These are phyloP conservation scores for Gossypioides kirkii DNA, from an alignment of 345 rosid species.

Conservation along the genomic window DNA sequence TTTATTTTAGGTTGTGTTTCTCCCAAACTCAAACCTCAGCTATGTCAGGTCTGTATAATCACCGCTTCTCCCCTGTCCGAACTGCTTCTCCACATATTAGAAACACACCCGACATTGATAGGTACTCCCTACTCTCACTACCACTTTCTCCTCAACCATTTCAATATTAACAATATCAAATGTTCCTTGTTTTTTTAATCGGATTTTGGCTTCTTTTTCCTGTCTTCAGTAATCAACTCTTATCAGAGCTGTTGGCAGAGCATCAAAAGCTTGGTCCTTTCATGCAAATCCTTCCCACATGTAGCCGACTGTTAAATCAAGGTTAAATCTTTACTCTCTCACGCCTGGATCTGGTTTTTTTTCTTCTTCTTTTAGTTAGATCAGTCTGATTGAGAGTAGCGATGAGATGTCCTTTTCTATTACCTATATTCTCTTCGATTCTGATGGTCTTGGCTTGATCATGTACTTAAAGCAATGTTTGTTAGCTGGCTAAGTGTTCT, in stretches of 20 bases:
- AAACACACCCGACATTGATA: conserved; percentile 78
- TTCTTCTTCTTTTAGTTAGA: conserved; percentile 14
- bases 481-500: neutral
- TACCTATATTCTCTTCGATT: neutral
- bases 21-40: conserved; percentile 3
- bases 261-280: conserved; percentile 98
- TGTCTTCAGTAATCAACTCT: conserved; percentile 57
- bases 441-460: conserved; percentile 13
- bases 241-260: conserved; percentile 85
- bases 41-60: conserved; percentile 96
- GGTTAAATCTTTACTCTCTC: conserved; percentile 39
- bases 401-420: neutral
- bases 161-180: neutral
- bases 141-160: neutral
- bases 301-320: conserved; percentile 91
- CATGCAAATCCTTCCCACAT: conserved; percentile 83
- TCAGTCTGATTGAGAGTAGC: conserved; percentile 16
- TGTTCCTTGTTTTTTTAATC: conserved; percentile 1
- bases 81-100: conserved; percentile 98
- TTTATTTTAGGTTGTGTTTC: neutral
- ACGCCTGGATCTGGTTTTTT: conserved; percentile 58
- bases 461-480: neutral
- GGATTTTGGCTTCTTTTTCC: conserved; percentile 10
- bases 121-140: conserved; percentile 30
- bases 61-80: conserved; percentile 90